A percentile compares a stretch with the other conserved stretches of the same genome.
These are phyloP conservation scores for Raffaelea deltoideospora DNA, from an alignment of 2,329 filamentous ascomycete genomes.

Conservation along the genomic window DNA sequence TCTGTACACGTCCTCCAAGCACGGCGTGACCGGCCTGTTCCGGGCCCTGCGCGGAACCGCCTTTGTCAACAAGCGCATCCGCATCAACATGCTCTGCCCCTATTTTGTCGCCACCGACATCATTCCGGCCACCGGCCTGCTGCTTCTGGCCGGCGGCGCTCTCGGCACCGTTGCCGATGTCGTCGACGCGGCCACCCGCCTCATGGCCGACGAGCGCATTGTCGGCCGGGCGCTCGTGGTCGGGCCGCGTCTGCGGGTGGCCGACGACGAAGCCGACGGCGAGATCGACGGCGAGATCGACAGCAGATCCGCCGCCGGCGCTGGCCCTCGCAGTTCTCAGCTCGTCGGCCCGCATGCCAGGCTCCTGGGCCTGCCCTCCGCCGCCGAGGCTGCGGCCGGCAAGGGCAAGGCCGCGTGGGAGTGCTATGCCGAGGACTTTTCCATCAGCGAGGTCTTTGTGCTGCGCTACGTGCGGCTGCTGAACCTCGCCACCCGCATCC, in stretches of 20 bases:
- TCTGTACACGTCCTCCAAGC: slow-evolving; percentile 46
- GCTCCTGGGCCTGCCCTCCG: slow-evolving; percentile 7
- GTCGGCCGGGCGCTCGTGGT: slow-evolving; percentile 41
- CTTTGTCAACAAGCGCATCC: slow-evolving; percentile 29
- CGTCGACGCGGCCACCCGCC: slow-evolving; percentile 44
- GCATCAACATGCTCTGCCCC: slow-evolving; percentile 50
- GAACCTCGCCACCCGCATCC: slow-evolving; percentile 30
- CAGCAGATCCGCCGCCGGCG: too few relatives aligned
- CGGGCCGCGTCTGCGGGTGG: slow-evolving; percentile 36
- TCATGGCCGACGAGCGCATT: slow-evolving; percentile 42
- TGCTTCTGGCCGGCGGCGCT: slow-evolving; percentile 39
- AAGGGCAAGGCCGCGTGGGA: slow-evolving; percentile 39
- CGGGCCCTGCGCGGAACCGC: slow-evolving; percentile 36
- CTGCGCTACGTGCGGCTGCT: slow-evolving; percentile 36
- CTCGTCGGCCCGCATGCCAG: too few relatives aligned
- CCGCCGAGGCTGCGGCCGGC: neutral
- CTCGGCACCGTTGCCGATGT: slow-evolving; percentile 41
- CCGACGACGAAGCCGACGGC: slow-evolving; percentile 16
- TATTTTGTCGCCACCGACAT: slow-evolving; percentile 50
- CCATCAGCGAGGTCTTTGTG: slow-evolving; percentile 39
- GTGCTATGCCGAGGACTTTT: slow-evolving; percentile 42
- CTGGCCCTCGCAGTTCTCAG: too few relatives aligned
- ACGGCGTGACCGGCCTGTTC: slow-evolving; percentile 49
- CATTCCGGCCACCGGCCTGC: slow-evolving; percentile 26
- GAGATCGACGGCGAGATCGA: slow-evolving; percentile 8